These are phyloP conservation scores for Aspergillus sp. DNA, from an alignment of 2,329 filamentous ascomycete species.

Conservation along the genomic window DNA sequence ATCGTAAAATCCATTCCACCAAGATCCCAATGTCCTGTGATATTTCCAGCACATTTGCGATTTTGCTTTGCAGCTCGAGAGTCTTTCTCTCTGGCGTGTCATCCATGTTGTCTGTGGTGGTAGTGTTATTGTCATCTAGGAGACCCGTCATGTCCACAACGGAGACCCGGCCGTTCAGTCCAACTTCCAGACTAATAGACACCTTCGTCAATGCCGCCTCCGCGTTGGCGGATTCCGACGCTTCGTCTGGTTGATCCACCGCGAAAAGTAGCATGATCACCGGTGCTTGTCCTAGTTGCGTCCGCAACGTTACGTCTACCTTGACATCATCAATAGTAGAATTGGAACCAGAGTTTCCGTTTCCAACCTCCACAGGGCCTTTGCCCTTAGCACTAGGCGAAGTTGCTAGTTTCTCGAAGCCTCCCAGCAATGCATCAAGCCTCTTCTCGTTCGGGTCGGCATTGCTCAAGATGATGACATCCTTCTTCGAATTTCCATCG, in stretches of 20 bases:
- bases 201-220: slow-evolving; percentile 25
- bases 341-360: not conserved
- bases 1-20: slow-evolving; percentile 47
- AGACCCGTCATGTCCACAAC: slow-evolving; percentile 42
- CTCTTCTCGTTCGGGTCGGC: slow-evolving; percentile 51
- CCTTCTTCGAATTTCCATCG: slow-evolving; percentile 15
- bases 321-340: slow-evolving; percentile 28
- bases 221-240: slow-evolving; percentile 9
- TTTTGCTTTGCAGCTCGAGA: slow-evolving; percentile 33
- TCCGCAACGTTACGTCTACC: slow-evolving; percentile 42
- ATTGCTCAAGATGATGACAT: slow-evolving; percentile 42
- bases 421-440: slow-evolving; percentile 55
- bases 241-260: slow-evolving; percentile 19
- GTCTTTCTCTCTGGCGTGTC: slow-evolving; percentile 20
- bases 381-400: slow-evolving; percentile 8
- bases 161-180: slow-evolving; percentile 43
- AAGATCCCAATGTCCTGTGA: slow-evolving; percentile 49
- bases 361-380: not conserved
- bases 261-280: slow-evolving; percentile 42
- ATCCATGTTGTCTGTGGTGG: slow-evolving; percentile 19
- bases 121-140: slow-evolving; percentile 20
- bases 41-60: slow-evolving; percentile 42
- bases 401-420: slow-evolving; percentile 9
- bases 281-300: slow-evolving; percentile 41
- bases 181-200: slow-evolving; percentile 42